These are phyloP conservation scores for Hypoxylon crocopeplum DNA, from an alignment of 495 filamentous ascomycete genomes.

Conservation along the genomic window DNA sequence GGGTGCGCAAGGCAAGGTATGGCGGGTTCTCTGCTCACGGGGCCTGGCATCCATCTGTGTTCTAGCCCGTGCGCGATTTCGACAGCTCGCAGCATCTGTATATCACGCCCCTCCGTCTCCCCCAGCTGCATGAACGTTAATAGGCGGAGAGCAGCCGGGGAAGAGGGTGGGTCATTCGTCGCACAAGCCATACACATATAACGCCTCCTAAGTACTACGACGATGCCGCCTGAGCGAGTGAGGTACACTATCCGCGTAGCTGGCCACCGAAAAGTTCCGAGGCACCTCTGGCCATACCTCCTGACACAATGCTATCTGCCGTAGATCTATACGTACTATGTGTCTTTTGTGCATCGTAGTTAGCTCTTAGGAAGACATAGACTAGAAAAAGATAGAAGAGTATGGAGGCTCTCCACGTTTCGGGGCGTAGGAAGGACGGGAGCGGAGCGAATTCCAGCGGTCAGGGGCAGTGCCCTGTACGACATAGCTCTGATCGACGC, in stretches of 20 bases:
- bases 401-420: constrained; percentile 14
- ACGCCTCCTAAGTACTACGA: too few relatives aligned
- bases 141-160: constrained; percentile 10
- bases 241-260: neutral
- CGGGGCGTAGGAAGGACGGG: constrained; percentile 16
- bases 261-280: constrained; percentile 23
- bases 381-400: neutral
- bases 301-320: neutral
- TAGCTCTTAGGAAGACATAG: neutral
- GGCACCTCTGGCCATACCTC: neutral
- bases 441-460: constrained; percentile 23
- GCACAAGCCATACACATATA: neutral
- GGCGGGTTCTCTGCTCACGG: neutral
- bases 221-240: too few relatives aligned
- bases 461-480: constrained; percentile 23
- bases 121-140: neutral
- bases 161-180: neutral
- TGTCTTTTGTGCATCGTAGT: too few relatives aligned
- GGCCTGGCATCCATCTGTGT: neutral
- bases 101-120: neutral
- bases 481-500: constrained; percentile 1
- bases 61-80: constrained; percentile 20
- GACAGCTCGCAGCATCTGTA: neutral
- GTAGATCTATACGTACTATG: constrained; percentile 4
- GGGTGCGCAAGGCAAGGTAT: too few relatives aligned